phyloP scores from a whole-genome alignment of 2,329 filamentous ascomycete genomes.

The Ceratocystis alfenasii region DNA sequence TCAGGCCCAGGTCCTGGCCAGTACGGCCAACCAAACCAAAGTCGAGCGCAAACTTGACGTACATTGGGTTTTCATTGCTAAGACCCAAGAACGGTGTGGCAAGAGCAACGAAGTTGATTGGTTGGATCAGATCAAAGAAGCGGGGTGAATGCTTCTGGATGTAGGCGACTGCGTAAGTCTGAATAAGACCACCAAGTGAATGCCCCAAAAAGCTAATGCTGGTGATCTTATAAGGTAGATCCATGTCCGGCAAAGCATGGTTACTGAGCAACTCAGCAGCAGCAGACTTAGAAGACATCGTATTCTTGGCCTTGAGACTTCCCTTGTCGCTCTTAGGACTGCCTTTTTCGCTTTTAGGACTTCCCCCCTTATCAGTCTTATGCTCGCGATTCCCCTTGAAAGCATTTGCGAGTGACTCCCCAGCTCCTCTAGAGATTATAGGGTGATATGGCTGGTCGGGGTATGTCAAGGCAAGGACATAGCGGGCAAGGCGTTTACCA shows the following conservation, averaged over 20 bases:
- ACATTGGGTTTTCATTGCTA: slow-evolving; percentile 94
- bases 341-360: slow-evolving; percentile 5
- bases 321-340: neutral
- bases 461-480: slow-evolving; percentile 79
- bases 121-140: slow-evolving; percentile 77
- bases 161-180: slow-evolving; percentile 91
- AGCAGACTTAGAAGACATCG: neutral
- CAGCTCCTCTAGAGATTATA: slow-evolving; percentile 36
- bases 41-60: slow-evolving; percentile 92
- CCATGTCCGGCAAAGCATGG: slow-evolving; percentile 28
- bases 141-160: slow-evolving; percentile 89
- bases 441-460: slow-evolving; percentile 86
- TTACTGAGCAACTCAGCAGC: slow-evolving; percentile 22
- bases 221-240: slow-evolving; percentile 61
- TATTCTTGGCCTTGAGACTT: neutral
- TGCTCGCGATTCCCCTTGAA: slow-evolving; percentile 30
- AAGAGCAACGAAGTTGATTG: slow-evolving; percentile 80
- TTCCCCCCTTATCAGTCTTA: neutral
- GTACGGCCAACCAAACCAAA: slow-evolving; percentile 94
- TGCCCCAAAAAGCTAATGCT: slow-evolving; percentile 94
- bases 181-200: slow-evolving; percentile 77
- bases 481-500: slow-evolving; percentile 85
- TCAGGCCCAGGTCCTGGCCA: slow-evolving; percentile 85
- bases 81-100: slow-evolving; percentile 81
- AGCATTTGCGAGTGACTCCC: slow-evolving; percentile 34